Conservation (phyloP, 345 rosid species). For the Euclidium syriacum region DNA sequence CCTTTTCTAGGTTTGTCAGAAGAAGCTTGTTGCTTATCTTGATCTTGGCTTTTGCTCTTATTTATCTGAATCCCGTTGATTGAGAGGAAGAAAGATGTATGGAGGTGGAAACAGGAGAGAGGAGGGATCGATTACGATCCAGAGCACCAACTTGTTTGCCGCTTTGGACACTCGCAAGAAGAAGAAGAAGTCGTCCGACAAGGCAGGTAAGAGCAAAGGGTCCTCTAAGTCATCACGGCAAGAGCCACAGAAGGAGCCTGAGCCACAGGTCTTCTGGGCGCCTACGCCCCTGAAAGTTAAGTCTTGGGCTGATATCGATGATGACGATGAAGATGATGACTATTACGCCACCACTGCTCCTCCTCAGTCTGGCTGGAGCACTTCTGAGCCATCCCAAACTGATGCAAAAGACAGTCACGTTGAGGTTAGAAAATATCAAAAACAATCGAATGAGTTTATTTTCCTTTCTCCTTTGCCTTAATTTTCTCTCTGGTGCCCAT, state of each 20-base stretch:
- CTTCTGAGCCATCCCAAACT: conserved; percentile 22
- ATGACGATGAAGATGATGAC: conserved; percentile 51
- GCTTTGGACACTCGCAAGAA: conserved; percentile 52
- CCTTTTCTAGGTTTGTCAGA: neutral
- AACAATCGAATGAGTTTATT: no score
- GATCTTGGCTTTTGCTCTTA: neutral
- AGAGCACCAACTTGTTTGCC: conserved; percentile 54
- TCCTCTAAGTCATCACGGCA: conserved; percentile 30
- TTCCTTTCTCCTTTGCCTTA: neutral
- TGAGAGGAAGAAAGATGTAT: conserved; percentile 33
- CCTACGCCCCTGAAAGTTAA: conserved; percentile 42
- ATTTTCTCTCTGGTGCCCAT: neutral
- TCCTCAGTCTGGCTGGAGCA: conserved; percentile 35
- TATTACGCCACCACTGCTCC: conserved; percentile 54
- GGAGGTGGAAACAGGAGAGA: conserved; percentile 49
- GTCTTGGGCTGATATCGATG: conserved; percentile 63
- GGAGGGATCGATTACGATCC: conserved; percentile 47
- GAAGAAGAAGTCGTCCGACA: conserved; percentile 53
- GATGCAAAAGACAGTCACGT: conserved; percentile 29
- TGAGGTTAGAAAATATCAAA: conserved; percentile 35
- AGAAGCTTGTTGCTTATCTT: conserved; percentile 1
- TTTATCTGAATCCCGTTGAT: conserved; percentile 1
- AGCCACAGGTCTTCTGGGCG: conserved; percentile 48
- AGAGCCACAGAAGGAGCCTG: conserved; percentile 34
- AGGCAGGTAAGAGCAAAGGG: conserved; percentile 34